These are phyloP conservation scores for Globisporangium sylvaticum DNA, from an alignment of 352 stramenopile species.

Conservation along the genomic window DNA sequence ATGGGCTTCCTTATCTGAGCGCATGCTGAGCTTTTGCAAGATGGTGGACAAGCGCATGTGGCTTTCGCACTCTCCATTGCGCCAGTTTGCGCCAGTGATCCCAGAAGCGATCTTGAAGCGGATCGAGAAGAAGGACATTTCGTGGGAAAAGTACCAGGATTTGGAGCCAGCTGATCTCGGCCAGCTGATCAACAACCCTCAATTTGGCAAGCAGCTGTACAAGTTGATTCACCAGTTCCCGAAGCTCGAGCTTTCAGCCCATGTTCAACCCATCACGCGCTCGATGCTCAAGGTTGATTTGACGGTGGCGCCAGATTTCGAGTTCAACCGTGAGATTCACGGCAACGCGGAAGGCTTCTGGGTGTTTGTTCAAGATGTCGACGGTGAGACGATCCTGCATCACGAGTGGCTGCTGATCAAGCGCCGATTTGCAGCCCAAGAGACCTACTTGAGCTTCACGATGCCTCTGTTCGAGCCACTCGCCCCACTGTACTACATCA, in stretches of 20 bases:
- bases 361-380: constrained; percentile 98
- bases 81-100: constrained; percentile 93
- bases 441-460: constrained; percentile 91
- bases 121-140: constrained; percentile 98
- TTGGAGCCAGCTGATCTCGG: constrained; percentile 97
- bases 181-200: constrained; percentile 95
- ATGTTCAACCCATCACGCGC: constrained; percentile 98
- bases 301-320: constrained; percentile 95
- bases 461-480: constrained; percentile 98
- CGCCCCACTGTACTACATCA: constrained; percentile 97
- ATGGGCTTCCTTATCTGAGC: constrained; percentile 94
- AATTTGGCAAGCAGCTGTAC: constrained; percentile 98
- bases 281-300: constrained; percentile 96
- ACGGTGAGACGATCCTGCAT: constrained; percentile 98
- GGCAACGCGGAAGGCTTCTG: constrained; percentile 96
- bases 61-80: constrained; percentile 95
- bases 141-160: constrained; percentile 98
- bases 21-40: constrained; percentile 97
- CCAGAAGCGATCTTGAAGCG: constrained; percentile 95
- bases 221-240: constrained; percentile 99
- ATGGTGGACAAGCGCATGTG: constrained; percentile 99
- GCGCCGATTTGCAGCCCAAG: constrained; percentile 69
- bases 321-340: constrained; percentile 96
- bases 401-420: constrained; percentile 97
- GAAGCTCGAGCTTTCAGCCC: constrained; percentile 93